Conservation (phyloP, 805 yeast species). For the Ogataea paraovalis region DNA sequence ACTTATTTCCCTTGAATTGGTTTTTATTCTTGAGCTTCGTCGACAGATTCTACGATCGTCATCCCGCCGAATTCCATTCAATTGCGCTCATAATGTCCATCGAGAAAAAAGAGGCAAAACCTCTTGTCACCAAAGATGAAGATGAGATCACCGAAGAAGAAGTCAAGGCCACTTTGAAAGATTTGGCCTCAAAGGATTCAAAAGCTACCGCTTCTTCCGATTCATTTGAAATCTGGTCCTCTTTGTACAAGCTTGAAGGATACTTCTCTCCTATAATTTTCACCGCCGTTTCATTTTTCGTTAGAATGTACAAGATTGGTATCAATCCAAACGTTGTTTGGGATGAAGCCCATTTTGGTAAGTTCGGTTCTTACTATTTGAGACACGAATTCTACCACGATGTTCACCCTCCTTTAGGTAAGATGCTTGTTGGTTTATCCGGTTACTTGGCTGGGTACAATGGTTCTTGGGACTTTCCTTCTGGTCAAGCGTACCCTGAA, state of each 20-base stretch:
- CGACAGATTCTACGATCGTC: background rate
- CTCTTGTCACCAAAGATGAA: slow-evolving; percentile 1
- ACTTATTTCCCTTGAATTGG: no score
- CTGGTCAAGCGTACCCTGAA: slow-evolving; percentile 74
- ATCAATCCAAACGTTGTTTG: slow-evolving; percentile 77
- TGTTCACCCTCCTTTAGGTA: slow-evolving; percentile 97
- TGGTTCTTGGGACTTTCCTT: slow-evolving; percentile 86
- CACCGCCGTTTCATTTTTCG: slow-evolving; percentile 64
- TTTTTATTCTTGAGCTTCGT: background rate
- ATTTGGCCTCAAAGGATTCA: slow-evolving; percentile 21
- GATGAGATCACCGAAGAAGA: slow-evolving; percentile 26
- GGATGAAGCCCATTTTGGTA: slow-evolving; percentile 96
- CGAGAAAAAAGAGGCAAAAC: background rate
- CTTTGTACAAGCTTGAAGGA: slow-evolving; percentile 23
- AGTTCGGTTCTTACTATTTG: slow-evolving; percentile 88
- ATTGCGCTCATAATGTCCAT: background rate
- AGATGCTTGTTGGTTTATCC: slow-evolving; percentile 83
- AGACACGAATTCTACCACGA: slow-evolving; percentile 89
- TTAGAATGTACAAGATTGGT: slow-evolving; percentile 74
- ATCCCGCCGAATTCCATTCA: background rate
- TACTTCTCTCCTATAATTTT: slow-evolving; percentile 55
- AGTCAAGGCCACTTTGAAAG: slow-evolving; percentile 28
- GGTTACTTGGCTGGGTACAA: slow-evolving; percentile 87
- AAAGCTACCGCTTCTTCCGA: slow-evolving; percentile 9
- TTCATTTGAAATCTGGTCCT: slow-evolving; percentile 5